Base-by-base conservation (phyloP, 257 asterid genomes). In the Gardenia jasminoides region DNA sequence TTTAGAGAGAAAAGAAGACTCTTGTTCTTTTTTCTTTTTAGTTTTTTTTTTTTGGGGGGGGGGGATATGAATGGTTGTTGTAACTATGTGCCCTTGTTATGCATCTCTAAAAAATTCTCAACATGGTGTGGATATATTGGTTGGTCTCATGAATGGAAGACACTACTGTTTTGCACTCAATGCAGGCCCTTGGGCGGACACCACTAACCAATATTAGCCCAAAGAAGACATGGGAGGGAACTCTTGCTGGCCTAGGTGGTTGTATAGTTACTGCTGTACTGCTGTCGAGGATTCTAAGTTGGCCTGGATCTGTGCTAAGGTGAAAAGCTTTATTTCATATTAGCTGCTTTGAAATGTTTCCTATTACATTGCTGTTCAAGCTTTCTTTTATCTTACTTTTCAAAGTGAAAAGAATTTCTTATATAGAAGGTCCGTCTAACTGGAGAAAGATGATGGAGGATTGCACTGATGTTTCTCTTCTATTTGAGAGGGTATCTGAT, bases 221-320 rank as follows among this genome's bases (percentile, higher is more conserved):
- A 56, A 96, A 96, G 84, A 96, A 96, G 90, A 96, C 99, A 36
- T 96, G 98, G 99, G 98, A 96, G 84, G 99, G 99, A 83, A 95
- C 93, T 82, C 76, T 89, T 77, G 90, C 90, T 43, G 99, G 99
- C 11, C 81, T 96, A 74, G 88, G 95, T 83, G 97, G 98, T 78
- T 96, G 98, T 81, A 84, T 93, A 81, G 89, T 90, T 19, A 90
- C 92, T 46, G 87, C 95, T 80, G 86, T 90, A 78, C 78, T 94
- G 80, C 86, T 96, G 90, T 87, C 95, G 59, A 90, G 88, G 89
- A 75, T 87, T 50, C 78, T 93, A 67, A 78, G 83, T 83, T 96
- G 98, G 99, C 99, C 98, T 74, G 76, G 86, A 64, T 92, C 96
- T 79, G 59, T 84, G 74, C 83, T 83, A 69, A 91, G 98, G 99